Evolutionary conservation across 805 yeast species (phyloP), one percentile per base, ranked within the genome.

Genomic region (Candida morakotiae): DNA sequence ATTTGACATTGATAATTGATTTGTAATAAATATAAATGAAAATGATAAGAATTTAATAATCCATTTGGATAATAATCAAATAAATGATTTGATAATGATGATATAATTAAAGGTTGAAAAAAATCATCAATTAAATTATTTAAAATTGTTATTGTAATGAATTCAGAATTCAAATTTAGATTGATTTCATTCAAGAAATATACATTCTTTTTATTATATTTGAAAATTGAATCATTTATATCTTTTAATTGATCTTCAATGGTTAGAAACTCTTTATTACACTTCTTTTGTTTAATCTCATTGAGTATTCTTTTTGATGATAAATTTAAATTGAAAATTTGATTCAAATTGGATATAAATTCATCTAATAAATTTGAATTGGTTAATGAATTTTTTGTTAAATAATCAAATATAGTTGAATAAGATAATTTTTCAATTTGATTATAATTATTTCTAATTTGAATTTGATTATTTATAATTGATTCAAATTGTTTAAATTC

Each of bases 51-150:
- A 30, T 44, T 44, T 11, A 42, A 14, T 19, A 38, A 23, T 2
- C 45, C 47, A 21, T 29, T 30, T 2, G 47, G 47, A 28, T 31
- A 40, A 28, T 44, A 44, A 23, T 39, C 38, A 17, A 36, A 36
- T 10, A 4, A 10, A 13, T 5, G 5, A 4, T 28, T 15, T 19
- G 20, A 11, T 7, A 29, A n/a, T 9, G 29, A 31, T 3, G 45
- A 26, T 7, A 41, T 34, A 15, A 41, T 26, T n/a, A 38, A 36
- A 7, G 47, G 47, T 14, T 33, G 33, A 7, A 44, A 30, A 11
- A 39, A 37, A 11, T 44, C 40, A 19, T 31, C 31, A 3, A 16
- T 9, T 20, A 44, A 25, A 25, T 41, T 44, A 3, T 28, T 35
- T 13, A 36, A 3, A n/a, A 44, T 3, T n/a, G 45, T n/a, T 4